Base-by-base conservation (phyloP, 2,329 filamentous ascomycete genomes). In the Cylindrodendrum hubeiense region DNA sequence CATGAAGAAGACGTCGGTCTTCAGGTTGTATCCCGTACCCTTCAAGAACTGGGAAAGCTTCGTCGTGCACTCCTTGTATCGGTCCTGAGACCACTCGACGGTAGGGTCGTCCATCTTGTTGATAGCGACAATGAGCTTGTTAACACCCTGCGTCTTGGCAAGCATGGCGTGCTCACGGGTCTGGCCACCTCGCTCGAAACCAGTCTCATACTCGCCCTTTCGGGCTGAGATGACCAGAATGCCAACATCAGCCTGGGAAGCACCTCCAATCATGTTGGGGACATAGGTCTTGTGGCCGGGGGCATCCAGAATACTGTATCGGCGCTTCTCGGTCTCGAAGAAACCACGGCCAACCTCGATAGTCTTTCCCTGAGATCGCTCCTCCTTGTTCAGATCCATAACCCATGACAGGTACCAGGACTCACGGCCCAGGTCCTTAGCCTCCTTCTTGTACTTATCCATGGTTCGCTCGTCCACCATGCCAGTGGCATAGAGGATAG, bases 81-180 rank as follows among this genome's bases (percentile, higher is more conserved):
- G 91, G 43, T 93, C 93, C 74, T 98, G 90, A 59, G 93, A 96
- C 97, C 97, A 99, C 77, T 97, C 89, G 55, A 99, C 97, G 3
- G 96, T 99, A 12, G 91, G 86, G 78, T 99, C 96, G 78, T 99
- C 96, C 97, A 99, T 99, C 87, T 99, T 99, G 89, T 99, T 99
- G 79, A 98, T 95, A 57, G 88, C 96, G 30, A 99, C 91, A 49
- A 98, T 86, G 60, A 99, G 87, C 84, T 98, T 98, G 87, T 97
- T 97, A 65, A 99, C 96, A 82, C 96, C 96, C 79, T 97, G 95
- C 1, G 97, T 99, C 84, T 98, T 97, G 72, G 97, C 97, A 78
- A 99, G 87, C 86, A 99, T 94, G 61, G 97, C 96, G 82, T 98
- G 95, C 87, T 99, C 96, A 78, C 96, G 90, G 58, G 96, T 99